These are phyloP conservation scores for Thalassiosira profunda DNA, from an alignment of 108 stramenopile genomes.

Conservation along the genomic window DNA sequence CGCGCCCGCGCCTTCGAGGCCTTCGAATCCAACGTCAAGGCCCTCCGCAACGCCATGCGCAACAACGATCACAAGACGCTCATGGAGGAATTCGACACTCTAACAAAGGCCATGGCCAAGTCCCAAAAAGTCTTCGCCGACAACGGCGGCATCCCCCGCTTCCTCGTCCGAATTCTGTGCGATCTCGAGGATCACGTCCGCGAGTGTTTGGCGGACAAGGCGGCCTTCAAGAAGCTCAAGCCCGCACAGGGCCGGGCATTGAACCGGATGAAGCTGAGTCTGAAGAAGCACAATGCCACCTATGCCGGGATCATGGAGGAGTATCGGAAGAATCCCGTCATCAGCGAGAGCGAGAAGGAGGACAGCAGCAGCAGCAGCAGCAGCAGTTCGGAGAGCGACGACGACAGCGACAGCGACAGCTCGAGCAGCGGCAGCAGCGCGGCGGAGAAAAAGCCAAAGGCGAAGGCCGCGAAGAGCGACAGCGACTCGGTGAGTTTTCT, in stretches of 20 bases:
- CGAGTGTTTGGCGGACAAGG: constrained; percentile 89
- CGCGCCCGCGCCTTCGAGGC: constrained; percentile 92
- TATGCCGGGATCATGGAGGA: constrained; percentile 81
- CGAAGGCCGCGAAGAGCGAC: constrained; percentile 13
- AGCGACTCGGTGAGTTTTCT: constrained; percentile 37
- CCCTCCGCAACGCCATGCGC: constrained; percentile 89
- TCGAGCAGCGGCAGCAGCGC: constrained; percentile 19
- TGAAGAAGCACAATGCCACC: constrained; percentile 94
- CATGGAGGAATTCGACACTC: constrained; percentile 85
- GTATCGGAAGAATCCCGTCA: constrained; percentile 81
- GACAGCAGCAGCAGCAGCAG: constrained; percentile 24
- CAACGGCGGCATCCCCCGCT: constrained; percentile 85
- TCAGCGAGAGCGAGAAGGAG: constrained; percentile 25
- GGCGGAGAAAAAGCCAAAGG: constrained; percentile 45
- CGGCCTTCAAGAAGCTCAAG: constrained; percentile 93
- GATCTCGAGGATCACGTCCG: constrained; percentile 93
- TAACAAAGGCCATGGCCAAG: constrained; percentile 92
- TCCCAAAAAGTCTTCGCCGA: constrained; percentile 59
- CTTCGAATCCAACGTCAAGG: constrained; percentile 72
- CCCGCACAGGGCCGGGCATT: constrained; percentile 91
- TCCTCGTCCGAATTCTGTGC: constrained; percentile 80
- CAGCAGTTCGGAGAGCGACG: constrained; percentile 45
- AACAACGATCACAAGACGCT: constrained; percentile 73
- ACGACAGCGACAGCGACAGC: constrained; percentile 22
- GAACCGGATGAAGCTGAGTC: constrained; percentile 95